Conservation (phyloP, 2,329 filamentous ascomycete genomes). For the Trichoderma sp. region DNA sequence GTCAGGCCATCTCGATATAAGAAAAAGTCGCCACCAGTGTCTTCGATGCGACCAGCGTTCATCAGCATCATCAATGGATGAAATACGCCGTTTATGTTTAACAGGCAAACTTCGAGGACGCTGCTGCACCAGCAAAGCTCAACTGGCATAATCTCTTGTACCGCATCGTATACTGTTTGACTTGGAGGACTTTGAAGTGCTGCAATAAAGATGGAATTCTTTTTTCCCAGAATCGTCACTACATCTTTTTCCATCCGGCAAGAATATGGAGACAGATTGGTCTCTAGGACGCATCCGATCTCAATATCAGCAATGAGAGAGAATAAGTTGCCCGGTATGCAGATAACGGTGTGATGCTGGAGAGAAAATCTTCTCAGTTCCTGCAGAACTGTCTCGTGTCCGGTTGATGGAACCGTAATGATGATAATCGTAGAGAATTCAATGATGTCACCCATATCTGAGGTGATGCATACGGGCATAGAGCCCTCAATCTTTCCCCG, state of each 20-base stretch:
- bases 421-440: background rate
- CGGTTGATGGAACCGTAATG: background rate
- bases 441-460: background rate
- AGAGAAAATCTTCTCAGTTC: background rate
- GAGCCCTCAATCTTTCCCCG: background rate
- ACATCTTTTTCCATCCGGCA: background rate
- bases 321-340: background rate
- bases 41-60: background rate
- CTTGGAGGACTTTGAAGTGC: background rate
- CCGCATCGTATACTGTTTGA: background rate
- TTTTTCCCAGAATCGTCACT: background rate
- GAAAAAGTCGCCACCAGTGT: background rate
- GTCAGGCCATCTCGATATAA: background rate
- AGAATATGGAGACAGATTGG: background rate
- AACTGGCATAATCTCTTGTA: background rate
- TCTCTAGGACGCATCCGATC: background rate
- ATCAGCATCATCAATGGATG: background rate
- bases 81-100: background rate
- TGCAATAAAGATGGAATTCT: background rate
- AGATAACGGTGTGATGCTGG: background rate
- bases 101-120: background rate
- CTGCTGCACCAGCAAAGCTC: background rate
- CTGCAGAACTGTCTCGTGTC: background rate
- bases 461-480: background rate
- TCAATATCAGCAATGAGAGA: background rate